Percentiles rank a stretch among this genome's conserved stretches.
Evolutionary conservation across 1,284 basidiomycete genomes (phyloP).

Genomic region (Fomes fomentarius): DNA sequence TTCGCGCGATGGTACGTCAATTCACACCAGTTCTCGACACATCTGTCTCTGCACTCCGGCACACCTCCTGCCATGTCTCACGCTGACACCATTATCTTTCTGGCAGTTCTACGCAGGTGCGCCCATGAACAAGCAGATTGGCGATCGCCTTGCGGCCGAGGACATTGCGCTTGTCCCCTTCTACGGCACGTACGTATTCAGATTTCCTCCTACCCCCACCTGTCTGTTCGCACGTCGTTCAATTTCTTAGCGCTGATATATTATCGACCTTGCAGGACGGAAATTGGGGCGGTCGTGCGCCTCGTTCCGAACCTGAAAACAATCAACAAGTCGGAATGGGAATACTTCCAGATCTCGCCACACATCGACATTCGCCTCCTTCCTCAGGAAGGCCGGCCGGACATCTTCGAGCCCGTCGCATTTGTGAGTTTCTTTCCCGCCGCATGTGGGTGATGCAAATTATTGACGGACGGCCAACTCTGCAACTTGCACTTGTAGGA

Average conservation of each 20-base stretch:
- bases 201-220: neutral
- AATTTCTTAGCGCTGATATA: neutral
- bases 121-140: constrained; percentile 33
- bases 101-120: constrained; percentile 37
- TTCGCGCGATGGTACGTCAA: constrained; percentile 21
- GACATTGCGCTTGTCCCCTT: constrained; percentile 30
- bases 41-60: no score
- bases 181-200: constrained; percentile 34
- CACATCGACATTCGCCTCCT: constrained; percentile 22
- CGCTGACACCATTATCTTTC: neutral
- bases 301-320: constrained; percentile 15
- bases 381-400: constrained; percentile 25
- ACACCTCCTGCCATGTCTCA: no score
- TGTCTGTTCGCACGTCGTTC: no score
- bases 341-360: constrained; percentile 29
- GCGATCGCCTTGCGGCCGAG: constrained; percentile 29
- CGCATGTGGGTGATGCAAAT: neutral
- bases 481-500: neutral
- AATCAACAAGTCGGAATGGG: constrained; percentile 28
- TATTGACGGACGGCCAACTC: neutral
- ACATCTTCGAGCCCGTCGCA: constrained; percentile 27
- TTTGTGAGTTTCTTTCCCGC: constrained; percentile 20
- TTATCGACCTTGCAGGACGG: constrained; percentile 9
- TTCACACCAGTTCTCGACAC: no score
- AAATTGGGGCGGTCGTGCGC: constrained; percentile 12